These are phyloP conservation scores for Sesbania bispinosa DNA, from an alignment of 306 rosid species.

Conservation along the genomic window DNA sequence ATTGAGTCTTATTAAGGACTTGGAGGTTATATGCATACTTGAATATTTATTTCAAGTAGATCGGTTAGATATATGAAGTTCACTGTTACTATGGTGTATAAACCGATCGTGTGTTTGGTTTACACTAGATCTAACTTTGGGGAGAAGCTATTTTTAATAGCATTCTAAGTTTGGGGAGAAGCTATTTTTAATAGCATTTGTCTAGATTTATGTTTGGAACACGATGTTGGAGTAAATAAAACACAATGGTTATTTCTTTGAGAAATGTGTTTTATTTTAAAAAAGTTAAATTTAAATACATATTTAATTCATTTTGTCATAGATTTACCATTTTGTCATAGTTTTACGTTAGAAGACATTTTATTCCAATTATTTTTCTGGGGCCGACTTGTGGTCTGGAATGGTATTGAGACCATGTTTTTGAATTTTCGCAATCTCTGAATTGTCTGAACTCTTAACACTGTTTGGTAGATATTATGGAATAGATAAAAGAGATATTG, in stretches of 20 bases:
- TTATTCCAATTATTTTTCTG: neutral
- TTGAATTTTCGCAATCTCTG: neutral
- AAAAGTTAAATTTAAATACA: neutral
- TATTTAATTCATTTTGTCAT: neutral
- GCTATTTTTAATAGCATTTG: no score
- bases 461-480: no score
- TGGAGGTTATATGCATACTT: constrained; percentile 24
- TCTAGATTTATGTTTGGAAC: no score
- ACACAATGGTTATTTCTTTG: neutral
- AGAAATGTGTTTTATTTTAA: neutral
- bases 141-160: no score
- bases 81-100: neutral
- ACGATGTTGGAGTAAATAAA: no score
- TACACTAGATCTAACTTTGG: no score
- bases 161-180: no score
- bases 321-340: neutral
- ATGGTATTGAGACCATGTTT: neutral
- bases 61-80: neutral
- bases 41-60: constrained; percentile 25
- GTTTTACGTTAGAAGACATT: neutral
- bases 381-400: neutral
- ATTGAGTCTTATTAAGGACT: constrained; percentile 2
- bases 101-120: no score
- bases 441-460: neutral
- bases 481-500: no score